phyloP scores from a whole-genome alignment of 257 asterid genomes.

The Voacanga thouarsii region DNA sequence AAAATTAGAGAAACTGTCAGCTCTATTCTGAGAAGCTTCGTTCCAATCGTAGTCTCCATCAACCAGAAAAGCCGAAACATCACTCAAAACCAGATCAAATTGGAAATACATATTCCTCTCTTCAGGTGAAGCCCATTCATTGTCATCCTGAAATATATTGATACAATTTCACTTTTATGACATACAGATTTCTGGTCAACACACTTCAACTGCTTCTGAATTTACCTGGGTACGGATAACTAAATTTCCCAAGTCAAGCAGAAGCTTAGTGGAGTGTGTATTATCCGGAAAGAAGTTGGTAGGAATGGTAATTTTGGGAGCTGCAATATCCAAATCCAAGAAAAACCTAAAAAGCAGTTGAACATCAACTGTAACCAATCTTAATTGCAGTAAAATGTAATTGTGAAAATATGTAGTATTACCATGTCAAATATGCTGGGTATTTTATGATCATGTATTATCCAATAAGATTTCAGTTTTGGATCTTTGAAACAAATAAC shows the following conservation, averaged over 20 bases:
- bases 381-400: not conserved
- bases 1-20: slow-evolving; percentile 38
- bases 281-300: slow-evolving; percentile 79
- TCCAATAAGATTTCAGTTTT: not conserved
- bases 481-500: not conserved
- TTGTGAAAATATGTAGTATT: not conserved
- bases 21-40: slow-evolving; percentile 33
- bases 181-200: not conserved
- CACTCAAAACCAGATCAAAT: slow-evolving; percentile 83
- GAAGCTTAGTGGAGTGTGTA: slow-evolving; percentile 80
- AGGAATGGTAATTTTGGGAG: slow-evolving; percentile 93
- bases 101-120: slow-evolving; percentile 83
- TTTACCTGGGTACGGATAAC: slow-evolving; percentile 78
- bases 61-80: slow-evolving; percentile 92
- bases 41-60: slow-evolving; percentile 94
- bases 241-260: slow-evolving; percentile 94
- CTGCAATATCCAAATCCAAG: slow-evolving; percentile 96
- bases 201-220: slow-evolving; percentile 10
- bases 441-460: not conserved
- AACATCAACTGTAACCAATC: slow-evolving; percentile 8
- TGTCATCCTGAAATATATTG: slow-evolving; percentile 57
- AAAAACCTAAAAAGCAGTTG: slow-evolving; percentile 58
- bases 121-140: slow-evolving; percentile 59
- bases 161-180: slow-evolving; percentile 13
- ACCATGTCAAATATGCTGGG: not conserved